These are phyloP conservation scores for Cyclocybe aegerita DNA, from an alignment of 768 basidiomycete genomes.

Conservation along the genomic window DNA sequence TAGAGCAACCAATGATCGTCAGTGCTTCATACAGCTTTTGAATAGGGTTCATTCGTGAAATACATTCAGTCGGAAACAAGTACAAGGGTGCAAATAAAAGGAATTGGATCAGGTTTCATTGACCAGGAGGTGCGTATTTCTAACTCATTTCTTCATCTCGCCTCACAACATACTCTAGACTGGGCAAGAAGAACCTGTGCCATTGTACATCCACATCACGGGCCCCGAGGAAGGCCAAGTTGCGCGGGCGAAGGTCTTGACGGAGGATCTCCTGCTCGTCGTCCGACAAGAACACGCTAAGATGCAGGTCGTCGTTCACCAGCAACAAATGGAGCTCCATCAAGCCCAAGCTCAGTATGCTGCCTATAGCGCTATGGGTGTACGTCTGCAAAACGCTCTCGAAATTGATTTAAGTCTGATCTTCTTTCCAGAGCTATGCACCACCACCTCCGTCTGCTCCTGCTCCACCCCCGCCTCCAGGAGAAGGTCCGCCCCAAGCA, in stretches of 20 bases:
- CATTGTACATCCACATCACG: constrained; percentile 92
- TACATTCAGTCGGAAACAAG: constrained; percentile 97
- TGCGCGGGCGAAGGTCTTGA: constrained; percentile 80
- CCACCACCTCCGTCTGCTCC: constrained; percentile 53
- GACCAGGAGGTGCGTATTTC: constrained; percentile 41
- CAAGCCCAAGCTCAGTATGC: constrained; percentile 83
- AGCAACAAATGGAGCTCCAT: constrained; percentile 86
- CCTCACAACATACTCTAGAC: constrained; percentile 41
- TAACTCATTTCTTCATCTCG: neutral
- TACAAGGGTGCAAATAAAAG: constrained; percentile 97
- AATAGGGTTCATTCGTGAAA: constrained; percentile 93
- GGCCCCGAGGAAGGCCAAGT: constrained; percentile 90
- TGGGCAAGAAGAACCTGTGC: constrained; percentile 83
- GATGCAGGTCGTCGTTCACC: constrained; percentile 58
- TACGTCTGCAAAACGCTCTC: constrained; percentile 33
- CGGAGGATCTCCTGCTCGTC: constrained; percentile 88
- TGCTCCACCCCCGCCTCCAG: constrained; percentile 55
- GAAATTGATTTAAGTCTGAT: neutral
- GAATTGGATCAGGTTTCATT: constrained; percentile 90
- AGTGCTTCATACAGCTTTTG: neutral
- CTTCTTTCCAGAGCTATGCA: constrained; percentile 34
- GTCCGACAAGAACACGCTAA: constrained; percentile 87
- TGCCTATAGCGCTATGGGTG: constrained; percentile 62
- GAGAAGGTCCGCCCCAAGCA: constrained; percentile 44
- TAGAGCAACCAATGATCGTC: neutral